Percentiles rank a stretch among this genome's conserved stretches.
phyloP scores from a whole-genome alignment of 176 grass and related monocot species.

The Zea luxurians region DNA sequence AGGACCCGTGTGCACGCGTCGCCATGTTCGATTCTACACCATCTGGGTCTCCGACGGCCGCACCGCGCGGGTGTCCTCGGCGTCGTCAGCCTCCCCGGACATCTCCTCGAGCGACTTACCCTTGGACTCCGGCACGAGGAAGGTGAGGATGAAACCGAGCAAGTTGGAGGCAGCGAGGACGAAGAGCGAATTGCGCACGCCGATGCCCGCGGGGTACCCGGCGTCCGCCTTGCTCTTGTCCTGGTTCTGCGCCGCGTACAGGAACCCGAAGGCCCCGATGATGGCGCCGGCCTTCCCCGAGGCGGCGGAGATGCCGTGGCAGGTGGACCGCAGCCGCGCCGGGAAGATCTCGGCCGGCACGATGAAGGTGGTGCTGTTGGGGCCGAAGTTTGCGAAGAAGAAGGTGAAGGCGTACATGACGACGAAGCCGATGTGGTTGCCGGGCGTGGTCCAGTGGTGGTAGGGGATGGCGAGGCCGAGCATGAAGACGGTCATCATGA shows the following conservation, averaged over 20 bases:
- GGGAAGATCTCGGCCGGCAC: conserved; percentile 67
- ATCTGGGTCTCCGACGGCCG: background rate
- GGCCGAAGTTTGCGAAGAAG: conserved; percentile 65
- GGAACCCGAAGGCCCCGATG: conserved; percentile 56
- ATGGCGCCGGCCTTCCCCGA: conserved; percentile 60
- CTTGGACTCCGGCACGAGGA: conserved; percentile 63
- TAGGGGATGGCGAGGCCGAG: conserved; percentile 57
- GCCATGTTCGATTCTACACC: background rate
- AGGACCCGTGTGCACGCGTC: too few species aligned
- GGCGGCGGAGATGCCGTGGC: conserved; percentile 73
- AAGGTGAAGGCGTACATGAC: conserved; percentile 67
- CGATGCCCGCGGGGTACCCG: conserved; percentile 51
- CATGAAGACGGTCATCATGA: conserved; percentile 81
- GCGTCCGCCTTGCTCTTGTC: conserved; percentile 37
- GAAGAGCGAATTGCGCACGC: conserved; percentile 49
- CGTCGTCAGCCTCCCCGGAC: conserved; percentile 47
- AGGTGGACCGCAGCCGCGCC: conserved; percentile 55
- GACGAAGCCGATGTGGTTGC: conserved; percentile 56
- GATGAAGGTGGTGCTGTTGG: conserved; percentile 46
- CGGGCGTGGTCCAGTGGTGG: conserved; percentile 66
- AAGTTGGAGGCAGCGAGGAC: conserved; percentile 43
- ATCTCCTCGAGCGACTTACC: conserved; percentile 71
- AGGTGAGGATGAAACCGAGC: conserved; percentile 40
- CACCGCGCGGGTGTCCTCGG: background rate
- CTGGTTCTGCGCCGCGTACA: conserved; percentile 55